Evolutionary conservation across 805 yeast genomes (phyloP).

Genomic region (Metahyphopichia silvanorum): DNA sequence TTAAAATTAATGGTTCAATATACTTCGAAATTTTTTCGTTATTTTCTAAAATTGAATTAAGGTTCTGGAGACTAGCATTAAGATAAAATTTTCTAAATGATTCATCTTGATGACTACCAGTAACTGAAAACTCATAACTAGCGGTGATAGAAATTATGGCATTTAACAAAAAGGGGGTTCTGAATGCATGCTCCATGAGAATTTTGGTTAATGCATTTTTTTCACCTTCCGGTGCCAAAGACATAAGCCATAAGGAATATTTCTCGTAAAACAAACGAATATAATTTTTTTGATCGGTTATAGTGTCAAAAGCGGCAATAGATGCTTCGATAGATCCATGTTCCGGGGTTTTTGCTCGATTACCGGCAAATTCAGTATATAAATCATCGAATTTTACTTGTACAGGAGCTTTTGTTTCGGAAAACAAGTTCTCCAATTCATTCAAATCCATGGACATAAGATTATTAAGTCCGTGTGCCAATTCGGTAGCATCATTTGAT

Average conservation of each 20-base stretch:
- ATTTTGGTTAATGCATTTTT: conserved; percentile 11
- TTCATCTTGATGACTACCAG: conserved; percentile 7
- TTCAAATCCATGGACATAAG: neutral
- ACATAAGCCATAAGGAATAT: conserved; percentile 14
- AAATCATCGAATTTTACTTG: neutral
- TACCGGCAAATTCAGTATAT: too few species aligned
- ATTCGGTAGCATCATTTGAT: neutral
- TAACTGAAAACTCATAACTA: conserved; percentile 11
- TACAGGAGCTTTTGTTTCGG: neutral
- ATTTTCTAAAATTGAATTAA: conserved; percentile 10
- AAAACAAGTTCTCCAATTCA: too few species aligned
- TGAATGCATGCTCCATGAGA: conserved; percentile 10
- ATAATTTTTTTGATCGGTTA: conserved; percentile 13
- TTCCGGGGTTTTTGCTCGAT: neutral
- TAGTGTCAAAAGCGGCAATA: conserved; percentile 6
- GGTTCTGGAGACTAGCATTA: conserved; percentile 9
- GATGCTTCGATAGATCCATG: conserved; percentile 8
- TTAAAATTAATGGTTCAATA: conserved; percentile 58
- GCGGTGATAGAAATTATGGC: conserved; percentile 15
- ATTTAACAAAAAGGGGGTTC: conserved; percentile 11
- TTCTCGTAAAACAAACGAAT: conserved; percentile 13
- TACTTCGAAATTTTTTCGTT: conserved; percentile 28
- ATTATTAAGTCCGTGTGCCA: neutral
- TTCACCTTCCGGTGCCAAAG: conserved; percentile 9
- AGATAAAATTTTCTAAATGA: conserved; percentile 8